These are phyloP conservation scores for Dichotomopilus funicola DNA, from an alignment of 2,329 filamentous ascomycete species.

Conservation along the genomic window DNA sequence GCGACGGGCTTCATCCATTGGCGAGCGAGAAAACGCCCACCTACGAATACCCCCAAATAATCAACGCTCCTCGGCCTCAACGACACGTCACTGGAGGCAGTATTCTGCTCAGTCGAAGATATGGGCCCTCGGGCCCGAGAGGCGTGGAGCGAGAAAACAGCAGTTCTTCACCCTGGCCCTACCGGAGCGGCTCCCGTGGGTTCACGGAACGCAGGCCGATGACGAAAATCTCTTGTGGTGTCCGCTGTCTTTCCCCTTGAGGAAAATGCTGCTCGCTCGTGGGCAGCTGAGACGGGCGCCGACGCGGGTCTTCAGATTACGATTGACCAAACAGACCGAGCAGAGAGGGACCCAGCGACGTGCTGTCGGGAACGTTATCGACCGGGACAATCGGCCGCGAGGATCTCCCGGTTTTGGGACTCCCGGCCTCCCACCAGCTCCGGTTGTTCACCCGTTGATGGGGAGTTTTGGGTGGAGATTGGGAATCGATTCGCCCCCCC, in stretches of 20 bases:
- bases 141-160: too few species aligned
- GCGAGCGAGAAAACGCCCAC: not conserved
- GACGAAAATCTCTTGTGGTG: too few species aligned
- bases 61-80: not conserved
- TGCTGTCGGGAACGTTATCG: not conserved
- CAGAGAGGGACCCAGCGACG: too few species aligned
- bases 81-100: too few species aligned
- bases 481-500: too few species aligned
- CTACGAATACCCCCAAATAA: not conserved
- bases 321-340: not conserved
- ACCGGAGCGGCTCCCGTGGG: not conserved
- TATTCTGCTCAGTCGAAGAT: not conserved
- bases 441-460: too few species aligned
- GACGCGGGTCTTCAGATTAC: not conserved
- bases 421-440: too few species aligned
- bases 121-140: not conserved
- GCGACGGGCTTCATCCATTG: not conserved
- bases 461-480: too few species aligned
- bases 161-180: not conserved
- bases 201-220: not conserved
- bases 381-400: too few species aligned
- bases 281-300: slow-evolving; percentile 3
- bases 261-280: slow-evolving; percentile 3
- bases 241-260: not conserved
- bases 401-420: too few species aligned